Evolutionary conservation across 257 asterid species (phyloP).

Genomic region (Solanum rostratum): DNA sequence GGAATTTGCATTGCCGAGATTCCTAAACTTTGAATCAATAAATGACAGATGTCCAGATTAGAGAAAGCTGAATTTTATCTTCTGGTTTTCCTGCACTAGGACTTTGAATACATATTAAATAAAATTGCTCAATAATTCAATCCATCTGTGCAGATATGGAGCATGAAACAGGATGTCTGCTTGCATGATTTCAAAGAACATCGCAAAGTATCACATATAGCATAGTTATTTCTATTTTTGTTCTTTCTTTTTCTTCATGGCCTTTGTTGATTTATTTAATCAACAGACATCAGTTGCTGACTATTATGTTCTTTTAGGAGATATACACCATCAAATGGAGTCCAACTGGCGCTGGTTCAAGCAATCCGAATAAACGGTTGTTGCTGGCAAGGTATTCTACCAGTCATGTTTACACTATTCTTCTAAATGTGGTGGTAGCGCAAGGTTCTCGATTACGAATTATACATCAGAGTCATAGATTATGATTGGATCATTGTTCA

Average conservation of each 20-base stretch:
- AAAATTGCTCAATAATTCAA: not conserved
- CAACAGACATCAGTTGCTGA: not conserved
- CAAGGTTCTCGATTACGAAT: not conserved
- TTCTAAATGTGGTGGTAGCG: not conserved
- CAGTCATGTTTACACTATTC: not conserved
- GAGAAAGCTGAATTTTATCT: not conserved
- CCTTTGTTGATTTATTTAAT: not conserved
- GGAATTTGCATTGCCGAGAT: no score
- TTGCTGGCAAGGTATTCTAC: conserved; percentile 68
- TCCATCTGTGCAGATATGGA: not conserved
- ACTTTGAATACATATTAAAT: not conserved
- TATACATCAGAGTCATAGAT: no score
- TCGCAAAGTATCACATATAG: conserved; percentile 29
- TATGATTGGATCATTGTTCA: no score
- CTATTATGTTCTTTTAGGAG: conserved; percentile 31
- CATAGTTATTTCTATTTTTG: not conserved
- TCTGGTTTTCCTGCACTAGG: not conserved
- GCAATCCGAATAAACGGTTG: conserved; percentile 63
- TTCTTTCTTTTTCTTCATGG: not conserved
- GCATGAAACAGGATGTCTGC: no score
- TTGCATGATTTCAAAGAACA: no score
- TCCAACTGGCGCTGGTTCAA: conserved; percentile 82
- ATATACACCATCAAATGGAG: conserved; percentile 93
- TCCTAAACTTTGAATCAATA: not conserved
- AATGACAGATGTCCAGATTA: not conserved